Evolutionary conservation across 331 rosid genomes (phyloP).

Genomic region (Stylosanthes scabra): DNA sequence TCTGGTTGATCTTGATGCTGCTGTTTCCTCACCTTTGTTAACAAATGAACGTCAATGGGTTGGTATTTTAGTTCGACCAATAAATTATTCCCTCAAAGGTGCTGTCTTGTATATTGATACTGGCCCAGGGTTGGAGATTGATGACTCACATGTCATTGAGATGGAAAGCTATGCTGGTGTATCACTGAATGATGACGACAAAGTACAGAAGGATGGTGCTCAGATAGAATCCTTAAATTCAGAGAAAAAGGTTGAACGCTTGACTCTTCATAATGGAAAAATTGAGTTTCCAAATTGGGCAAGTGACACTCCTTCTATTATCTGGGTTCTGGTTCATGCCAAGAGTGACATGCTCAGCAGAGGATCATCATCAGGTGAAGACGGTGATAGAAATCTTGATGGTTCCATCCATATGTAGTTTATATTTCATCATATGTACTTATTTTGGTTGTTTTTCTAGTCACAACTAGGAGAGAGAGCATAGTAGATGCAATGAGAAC

Average conservation of each 20-base stretch:
- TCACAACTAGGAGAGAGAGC: slow-evolving; percentile 70
- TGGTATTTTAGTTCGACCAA: slow-evolving; percentile 86
- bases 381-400: slow-evolving; percentile 34
- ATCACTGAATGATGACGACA: slow-evolving; percentile 49
- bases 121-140: slow-evolving; percentile 93
- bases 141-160: slow-evolving; percentile 72
- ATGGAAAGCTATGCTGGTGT: slow-evolving; percentile 68
- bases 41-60: slow-evolving; percentile 95
- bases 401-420: slow-evolving; percentile 5
- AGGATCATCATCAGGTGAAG: slow-evolving; percentile 94
- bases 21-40: slow-evolving; percentile 91
- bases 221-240: slow-evolving; percentile 42
- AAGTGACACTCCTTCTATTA: slow-evolving; percentile 73
- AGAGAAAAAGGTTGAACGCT: slow-evolving; percentile 56
- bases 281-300: slow-evolving; percentile 97
- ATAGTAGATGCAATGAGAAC: slow-evolving; percentile 99
- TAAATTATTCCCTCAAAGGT: slow-evolving; percentile 88
- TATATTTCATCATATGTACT: slow-evolving; percentile 24
- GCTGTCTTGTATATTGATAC: slow-evolving; percentile 92
- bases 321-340: slow-evolving; percentile 89
- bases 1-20: slow-evolving; percentile 93
- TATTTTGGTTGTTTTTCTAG: slow-evolving; percentile 52
- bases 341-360: slow-evolving; percentile 72
- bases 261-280: slow-evolving; percentile 66
- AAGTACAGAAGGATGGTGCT: slow-evolving; percentile 45